Conservation (phyloP, 225 moss, liverwort and hornwort genomes). For the Physcomitrellopsis africana region DNA sequence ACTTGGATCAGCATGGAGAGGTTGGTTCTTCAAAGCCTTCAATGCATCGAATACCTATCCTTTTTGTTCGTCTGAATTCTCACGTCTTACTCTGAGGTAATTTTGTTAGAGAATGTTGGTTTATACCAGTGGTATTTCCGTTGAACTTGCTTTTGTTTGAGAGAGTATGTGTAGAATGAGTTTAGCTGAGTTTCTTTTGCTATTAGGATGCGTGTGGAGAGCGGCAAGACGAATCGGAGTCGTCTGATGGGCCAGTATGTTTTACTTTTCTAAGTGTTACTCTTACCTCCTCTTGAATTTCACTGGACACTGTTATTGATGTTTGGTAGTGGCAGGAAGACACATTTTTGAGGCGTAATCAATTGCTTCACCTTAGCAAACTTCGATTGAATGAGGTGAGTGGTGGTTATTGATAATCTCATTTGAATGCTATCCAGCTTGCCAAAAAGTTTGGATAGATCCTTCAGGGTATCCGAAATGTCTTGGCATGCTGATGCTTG, state of each 20-base stretch:
- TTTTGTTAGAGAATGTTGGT: slow-evolving; percentile 21
- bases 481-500: slow-evolving; percentile 24
- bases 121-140: slow-evolving; percentile 22
- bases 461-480: neutral
- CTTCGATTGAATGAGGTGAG: slow-evolving; percentile 93
- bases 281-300: slow-evolving; percentile 29
- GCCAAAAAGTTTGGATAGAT: neutral
- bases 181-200: slow-evolving; percentile 71
- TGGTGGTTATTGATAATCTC: neutral
- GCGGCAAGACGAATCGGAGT: slow-evolving; percentile 67
- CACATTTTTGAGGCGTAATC: slow-evolving; percentile 78
- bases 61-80: neutral
- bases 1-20: slow-evolving; percentile 99
- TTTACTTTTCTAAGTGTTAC: slow-evolving; percentile 58
- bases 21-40: slow-evolving; percentile 54
- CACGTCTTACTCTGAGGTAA: slow-evolving; percentile 12
- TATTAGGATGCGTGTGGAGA: slow-evolving; percentile 70
- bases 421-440: neutral
- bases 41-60: neutral
- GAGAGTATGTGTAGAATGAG: slow-evolving; percentile 52
- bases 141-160: slow-evolving; percentile 32
- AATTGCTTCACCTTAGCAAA: slow-evolving; percentile 79
- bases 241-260: slow-evolving; percentile 67
- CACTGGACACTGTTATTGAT: slow-evolving; percentile 41
- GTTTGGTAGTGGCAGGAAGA: slow-evolving; percentile 83